phyloP scores from a whole-genome alignment of 2,329 filamentous ascomycete species.

The Talaromyces sp. region DNA sequence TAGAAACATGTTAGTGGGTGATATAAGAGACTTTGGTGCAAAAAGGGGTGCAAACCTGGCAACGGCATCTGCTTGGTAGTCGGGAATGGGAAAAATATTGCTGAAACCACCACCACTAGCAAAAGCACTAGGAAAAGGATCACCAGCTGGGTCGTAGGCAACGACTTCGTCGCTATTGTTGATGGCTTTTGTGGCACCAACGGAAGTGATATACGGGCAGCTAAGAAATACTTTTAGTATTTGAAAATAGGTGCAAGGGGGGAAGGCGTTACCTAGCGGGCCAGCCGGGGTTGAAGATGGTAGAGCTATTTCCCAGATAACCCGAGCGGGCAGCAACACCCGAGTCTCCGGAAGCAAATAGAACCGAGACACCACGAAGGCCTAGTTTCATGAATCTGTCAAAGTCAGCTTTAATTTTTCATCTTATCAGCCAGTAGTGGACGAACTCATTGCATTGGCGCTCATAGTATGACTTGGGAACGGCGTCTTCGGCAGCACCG shows the following conservation, averaged over 20 bases:
- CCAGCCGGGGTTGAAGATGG: conserved; percentile 14
- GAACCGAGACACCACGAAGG: conserved; percentile 31
- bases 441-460: conserved; percentile 40
- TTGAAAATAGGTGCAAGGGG: neutral
- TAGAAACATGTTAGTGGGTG: neutral
- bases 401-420: neutral
- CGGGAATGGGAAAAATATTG: conserved; percentile 45
- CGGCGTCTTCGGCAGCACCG: conserved; percentile 52
- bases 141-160: conserved; percentile 14
- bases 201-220: conserved; percentile 52
- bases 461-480: conserved; percentile 54
- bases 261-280: conserved; percentile 6
- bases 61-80: conserved; percentile 43
- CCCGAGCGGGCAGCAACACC: conserved; percentile 20
- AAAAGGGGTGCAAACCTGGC: conserved; percentile 30
- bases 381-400: conserved; percentile 35
- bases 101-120: conserved; percentile 38
- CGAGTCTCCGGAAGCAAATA: conserved; percentile 31
- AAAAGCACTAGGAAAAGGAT: neutral
- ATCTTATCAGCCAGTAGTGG: neutral
- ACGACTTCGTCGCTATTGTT: conserved; percentile 7
- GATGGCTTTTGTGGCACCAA: conserved; percentile 33
- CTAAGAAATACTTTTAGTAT: neutral
- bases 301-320: conserved; percentile 13
- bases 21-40: no score